Evolutionary conservation across 2,329 filamentous ascomycete species (phyloP), one percentile per base, ranked within the genome.

Genomic region (Claviceps purpurea): DNA sequence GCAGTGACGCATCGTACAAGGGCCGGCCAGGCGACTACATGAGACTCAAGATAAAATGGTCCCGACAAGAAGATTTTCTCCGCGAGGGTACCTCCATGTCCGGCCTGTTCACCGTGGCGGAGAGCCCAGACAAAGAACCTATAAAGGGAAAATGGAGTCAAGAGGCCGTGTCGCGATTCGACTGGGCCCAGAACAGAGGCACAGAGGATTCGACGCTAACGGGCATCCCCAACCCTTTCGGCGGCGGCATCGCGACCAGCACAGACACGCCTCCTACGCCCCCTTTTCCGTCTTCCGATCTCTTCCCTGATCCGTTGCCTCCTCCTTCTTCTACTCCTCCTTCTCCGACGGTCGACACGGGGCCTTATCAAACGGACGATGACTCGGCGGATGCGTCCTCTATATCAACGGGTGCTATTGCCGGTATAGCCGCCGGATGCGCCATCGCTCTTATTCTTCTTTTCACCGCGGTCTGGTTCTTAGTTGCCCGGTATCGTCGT

Each of bases 361-460:
- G 34, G 5, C 11, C 47, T 22, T 7, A 13, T n/a, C 11, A 24
- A n/a, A 16, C 18, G 11, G 26, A n/a, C 24, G 20, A 6, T 22
- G n/a, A 11, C 18, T 24, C 22, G 42, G n/a, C 40, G 14, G 16
- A 11, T 16, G 16, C 20, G n/a, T 60, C 66, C 2, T 60, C 66
- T 2, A 63, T 76, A 3, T 62, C 67, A 3, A 63, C 61, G 0
- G 74, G 72, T 24, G 72, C 72, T 50, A 72, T 71, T 39, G 70
- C 68, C 18, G 74, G 75, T 44, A 75, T 77, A 39, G 73, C 67
- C 30, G 65, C 76, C 2, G 74, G 66, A 6, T 64, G 64, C 44
- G 64, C 62, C 10, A 54, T 71, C 4, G 64, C 63, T 5, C 66
- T 66, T 13, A 59, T 77, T 6, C 59, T 69, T 14, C 51, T 76